phyloP scores from a whole-genome alignment of 345 rosid genomes.

The Draba incana region DNA sequence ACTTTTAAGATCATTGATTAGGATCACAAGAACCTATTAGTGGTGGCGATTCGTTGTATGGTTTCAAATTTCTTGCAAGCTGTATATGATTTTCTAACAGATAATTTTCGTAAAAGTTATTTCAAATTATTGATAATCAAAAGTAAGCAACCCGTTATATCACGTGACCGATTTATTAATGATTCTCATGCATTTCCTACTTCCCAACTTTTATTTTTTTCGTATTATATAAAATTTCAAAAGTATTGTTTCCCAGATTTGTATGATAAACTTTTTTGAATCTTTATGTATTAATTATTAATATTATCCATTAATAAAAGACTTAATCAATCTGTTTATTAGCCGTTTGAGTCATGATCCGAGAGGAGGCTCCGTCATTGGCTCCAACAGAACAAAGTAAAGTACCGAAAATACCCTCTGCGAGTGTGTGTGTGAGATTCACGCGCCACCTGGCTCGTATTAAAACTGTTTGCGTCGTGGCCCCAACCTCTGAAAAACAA shows the following conservation, averaged over 20 bases:
- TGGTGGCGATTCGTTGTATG: too few species aligned
- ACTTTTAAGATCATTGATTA: too few species aligned
- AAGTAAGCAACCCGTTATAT: slow-evolving; percentile 2
- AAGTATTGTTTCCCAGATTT: background rate
- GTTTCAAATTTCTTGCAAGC: too few species aligned
- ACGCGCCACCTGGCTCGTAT: slow-evolving; percentile 41
- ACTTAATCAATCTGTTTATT: background rate
- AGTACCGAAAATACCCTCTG: slow-evolving; percentile 11
- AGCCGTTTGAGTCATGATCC: slow-evolving; percentile 37
- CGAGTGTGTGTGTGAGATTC: background rate
- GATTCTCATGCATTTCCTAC: slow-evolving; percentile 23
- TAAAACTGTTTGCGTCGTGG: slow-evolving; percentile 4
- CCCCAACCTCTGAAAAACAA: slow-evolving; percentile 14
- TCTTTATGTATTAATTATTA: background rate
- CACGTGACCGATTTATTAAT: slow-evolving; percentile 33
- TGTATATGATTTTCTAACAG: background rate
- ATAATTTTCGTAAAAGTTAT: background rate
- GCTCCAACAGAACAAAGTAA: background rate
- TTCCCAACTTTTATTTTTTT: slow-evolving; percentile 1
- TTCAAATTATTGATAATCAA: background rate
- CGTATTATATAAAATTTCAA: background rate
- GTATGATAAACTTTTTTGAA: slow-evolving; percentile 20
- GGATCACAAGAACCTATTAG: too few species aligned
- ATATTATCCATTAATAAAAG: background rate
- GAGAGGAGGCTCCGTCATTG: slow-evolving; percentile 25